Percentiles rank a stretch among this genome's conserved stretches.
phyloP scores from a whole-genome alignment of 139 green algal species.

The Monoraphidium neglectum region DNA sequence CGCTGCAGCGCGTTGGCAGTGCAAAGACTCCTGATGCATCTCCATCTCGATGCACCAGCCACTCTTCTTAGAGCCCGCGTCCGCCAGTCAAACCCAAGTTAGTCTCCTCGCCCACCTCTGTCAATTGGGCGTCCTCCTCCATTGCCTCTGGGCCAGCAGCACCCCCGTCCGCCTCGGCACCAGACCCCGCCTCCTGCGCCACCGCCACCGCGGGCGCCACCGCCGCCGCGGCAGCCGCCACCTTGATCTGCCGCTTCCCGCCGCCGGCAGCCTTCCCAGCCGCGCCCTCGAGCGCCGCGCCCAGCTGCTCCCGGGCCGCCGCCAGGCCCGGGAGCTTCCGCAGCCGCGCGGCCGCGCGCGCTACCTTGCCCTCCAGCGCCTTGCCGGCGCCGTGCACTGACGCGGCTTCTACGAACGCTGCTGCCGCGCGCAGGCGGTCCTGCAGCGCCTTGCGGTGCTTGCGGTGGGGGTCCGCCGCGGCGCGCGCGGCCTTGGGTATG shows the following conservation, averaged over 20 bases:
- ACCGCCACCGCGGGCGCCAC: not conserved
- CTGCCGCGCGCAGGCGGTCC: constrained; percentile 40
- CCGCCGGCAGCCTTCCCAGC: not conserved
- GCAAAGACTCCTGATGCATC: too few relatives aligned
- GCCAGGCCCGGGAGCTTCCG: constrained; percentile 25
- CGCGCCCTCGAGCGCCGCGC: not conserved
- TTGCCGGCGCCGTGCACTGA: constrained; percentile 28
- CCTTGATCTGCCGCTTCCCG: not conserved
- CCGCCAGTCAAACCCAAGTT: too few relatives aligned
- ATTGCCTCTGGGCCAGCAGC: constrained; percentile 10
- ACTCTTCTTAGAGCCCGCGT: too few relatives aligned
- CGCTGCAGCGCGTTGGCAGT: too few relatives aligned
- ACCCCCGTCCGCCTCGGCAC: not conserved
- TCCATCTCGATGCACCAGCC: too few relatives aligned
- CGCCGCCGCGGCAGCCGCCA: not conserved
- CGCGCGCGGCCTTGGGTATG: constrained; percentile 27
- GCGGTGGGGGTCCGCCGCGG: constrained; percentile 30
- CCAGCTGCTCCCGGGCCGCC: not conserved
- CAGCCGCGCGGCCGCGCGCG: constrained; percentile 45
- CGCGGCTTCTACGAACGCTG: constrained; percentile 14
- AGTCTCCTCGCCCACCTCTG: too few relatives aligned
- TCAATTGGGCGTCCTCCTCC: constrained; percentile 29
- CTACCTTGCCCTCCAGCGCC: constrained; percentile 40
- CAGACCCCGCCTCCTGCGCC: not conserved
- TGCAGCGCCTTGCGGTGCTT: constrained; percentile 57